Evolutionary conservation across 23 red algal genomes (phyloP), one percentile per base, ranked within the genome.

Genomic region (Gracilaria gracilis): DNA sequence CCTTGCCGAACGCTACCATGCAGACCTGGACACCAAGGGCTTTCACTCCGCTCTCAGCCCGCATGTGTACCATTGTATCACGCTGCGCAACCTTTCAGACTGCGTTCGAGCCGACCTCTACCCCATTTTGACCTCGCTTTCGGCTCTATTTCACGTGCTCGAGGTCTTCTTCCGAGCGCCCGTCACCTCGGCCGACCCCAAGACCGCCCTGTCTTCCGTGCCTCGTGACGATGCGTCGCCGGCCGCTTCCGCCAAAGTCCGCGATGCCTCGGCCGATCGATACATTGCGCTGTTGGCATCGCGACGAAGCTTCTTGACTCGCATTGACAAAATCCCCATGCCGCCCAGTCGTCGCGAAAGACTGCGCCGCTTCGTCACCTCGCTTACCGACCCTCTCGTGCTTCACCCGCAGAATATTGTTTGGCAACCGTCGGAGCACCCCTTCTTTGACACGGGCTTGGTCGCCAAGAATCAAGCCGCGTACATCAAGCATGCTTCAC

Each of bases 121-220:
- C 25, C 72, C 72, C 23, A 31, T 77, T 46, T 51, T 77, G 38
- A 77, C 72, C 31, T 77, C 72, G n/a, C 46, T 77, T 25, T 77
- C 72, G n/a, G 38, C 39, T 20, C 42, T 77, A 14, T 77, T 77
- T 50, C 31, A 77, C 20, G 21, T 46, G 5, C 25, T 77, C 5
- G 72, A 77, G 23, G 72, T 51, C 2, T 28, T 77, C 34, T 77
- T 77, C 25, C 31, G 46, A 0, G 39, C 72, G n/a, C 42, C 72
- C 1, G 27, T 32, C 2, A 8, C 6, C 72, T 49, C 72, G 1
- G 16, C 72, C 21, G 72, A 50, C 72, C 72, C 72, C 1, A 20
- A 49, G n/a, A 49, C 40, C n/a, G 72, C 72, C 20, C 42, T 77
- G 40, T 40, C 40, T 29, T 29, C 72, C 42, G 72, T 77, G 9